Base-by-base conservation (phyloP, 768 basidiomycete species). In the Jaapia argillacea region DNA sequence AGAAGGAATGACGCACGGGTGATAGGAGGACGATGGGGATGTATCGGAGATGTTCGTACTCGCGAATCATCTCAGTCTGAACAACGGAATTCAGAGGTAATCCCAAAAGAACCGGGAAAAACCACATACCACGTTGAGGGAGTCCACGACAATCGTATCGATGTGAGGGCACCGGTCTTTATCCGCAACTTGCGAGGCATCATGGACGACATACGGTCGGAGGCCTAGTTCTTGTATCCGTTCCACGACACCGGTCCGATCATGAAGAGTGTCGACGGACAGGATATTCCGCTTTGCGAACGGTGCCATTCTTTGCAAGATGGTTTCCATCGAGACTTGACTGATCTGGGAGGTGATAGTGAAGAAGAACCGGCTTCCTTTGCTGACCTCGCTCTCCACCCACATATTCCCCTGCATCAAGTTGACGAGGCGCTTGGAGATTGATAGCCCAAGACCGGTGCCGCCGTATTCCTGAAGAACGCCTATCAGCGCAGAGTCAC, bases 331-430 rank as follows among this genome's bases (percentile, higher is more conserved):
- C 7, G 81, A 72, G 52, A 77, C 75, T 44, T 79, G 77, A 51
- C 79, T 81, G 54, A 89, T 81, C 63, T 85, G 84, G 21, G 84
- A 90, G 4, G 81, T 82, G 65, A 93, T 90, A 22, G 91, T 93
- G 71, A 98, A 98, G 77, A 86, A 94, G 76, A 97, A 94, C 62
- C 81, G 83, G 67, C 81, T 87, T 22, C 96, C 96, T 53, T 88
- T 85, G 37, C 85, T 75, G 46, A 94, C 87, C 60, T 94, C 91
- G 48, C 83, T 86, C 64, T 96, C 89, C 18, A 99, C 96, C 96
- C 96, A 99, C 73, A 99, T 88, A 55, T 94, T 89, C 37, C 96
- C 96, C 53, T 89, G 81, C 96, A 99, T 99, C 53, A 99, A 82
- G 39, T 81, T 83, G 14, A 98, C 94, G 20, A 99, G 80, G 1